A percentile compares a stretch with the other conserved stretches of the same genome.
These are phyloP conservation scores for Asterella californica DNA, from an alignment of 225 moss, liverwort and hornwort species.

Conservation along the genomic window DNA sequence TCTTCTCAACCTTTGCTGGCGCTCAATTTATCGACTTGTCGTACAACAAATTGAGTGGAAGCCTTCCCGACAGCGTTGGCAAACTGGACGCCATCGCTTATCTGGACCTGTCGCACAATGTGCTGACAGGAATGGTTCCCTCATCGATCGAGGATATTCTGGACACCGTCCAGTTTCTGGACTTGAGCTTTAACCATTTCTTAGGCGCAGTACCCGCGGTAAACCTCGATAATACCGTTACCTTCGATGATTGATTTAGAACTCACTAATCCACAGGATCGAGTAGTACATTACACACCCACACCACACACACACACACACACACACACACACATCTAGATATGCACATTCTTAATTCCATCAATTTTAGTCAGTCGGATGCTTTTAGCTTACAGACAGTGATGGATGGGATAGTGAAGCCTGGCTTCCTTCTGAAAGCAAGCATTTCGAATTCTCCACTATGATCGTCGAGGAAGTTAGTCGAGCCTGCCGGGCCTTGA, in stretches of 20 bases:
- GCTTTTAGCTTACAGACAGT: slow-evolving; percentile 5
- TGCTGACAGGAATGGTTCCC: slow-evolving; percentile 15
- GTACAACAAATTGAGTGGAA: slow-evolving; percentile 27
- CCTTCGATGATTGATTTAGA: neutral
- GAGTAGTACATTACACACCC: neutral
- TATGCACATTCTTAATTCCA: neutral
- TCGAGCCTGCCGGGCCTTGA: neutral
- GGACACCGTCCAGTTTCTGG: slow-evolving; percentile 50
- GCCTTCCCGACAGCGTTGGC: slow-evolving; percentile 27
- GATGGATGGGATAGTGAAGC: slow-evolving; percentile 10
- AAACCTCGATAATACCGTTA: neutral
- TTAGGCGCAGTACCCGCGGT: slow-evolving; percentile 53
- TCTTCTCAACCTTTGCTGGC: slow-evolving; percentile 10
- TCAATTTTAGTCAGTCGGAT: neutral
- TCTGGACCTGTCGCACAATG: slow-evolving; percentile 26
- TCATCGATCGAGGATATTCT: slow-evolving; percentile 35
- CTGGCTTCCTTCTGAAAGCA: slow-evolving; percentile 11
- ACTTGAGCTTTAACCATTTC: slow-evolving; percentile 59
- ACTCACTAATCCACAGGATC: neutral
- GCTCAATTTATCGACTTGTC: slow-evolving; percentile 29
- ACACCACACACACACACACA: no score
- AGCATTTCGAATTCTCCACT: neutral
- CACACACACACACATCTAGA: no score
- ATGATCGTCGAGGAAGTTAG: slow-evolving; percentile 12
- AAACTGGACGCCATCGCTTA: neutral